Percentiles rank a stretch among this genome's conserved stretches.
Conservation (phyloP, 305 asterid species). For the Fraxinus albicans region DNA sequence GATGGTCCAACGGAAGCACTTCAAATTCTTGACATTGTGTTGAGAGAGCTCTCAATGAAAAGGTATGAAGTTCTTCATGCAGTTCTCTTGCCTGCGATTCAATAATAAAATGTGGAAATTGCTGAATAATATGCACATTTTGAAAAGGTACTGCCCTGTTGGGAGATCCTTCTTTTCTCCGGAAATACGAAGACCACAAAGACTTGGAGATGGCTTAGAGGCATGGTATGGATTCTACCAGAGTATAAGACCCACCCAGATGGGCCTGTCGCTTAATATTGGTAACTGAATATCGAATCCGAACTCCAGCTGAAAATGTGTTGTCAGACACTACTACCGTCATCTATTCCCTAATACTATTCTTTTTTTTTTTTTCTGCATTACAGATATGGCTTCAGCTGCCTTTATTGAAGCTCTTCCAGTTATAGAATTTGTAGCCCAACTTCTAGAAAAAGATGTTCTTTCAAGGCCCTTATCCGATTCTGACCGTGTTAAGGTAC, state of each 20-base stretch:
- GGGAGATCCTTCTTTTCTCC: constrained; percentile 97
- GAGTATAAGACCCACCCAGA: constrained; percentile 96
- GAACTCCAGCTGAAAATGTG: background rate
- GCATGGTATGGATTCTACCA: constrained; percentile 99
- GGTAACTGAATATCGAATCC: constrained; percentile 40
- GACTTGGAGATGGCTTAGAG: constrained; percentile 95
- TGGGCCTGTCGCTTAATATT: constrained; percentile 96
- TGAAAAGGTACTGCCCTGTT: constrained; percentile 75
- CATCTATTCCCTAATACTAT: constrained; percentile 1
- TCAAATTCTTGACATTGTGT: constrained; percentile 90
- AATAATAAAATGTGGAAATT: background rate
- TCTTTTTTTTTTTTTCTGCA: constrained; percentile 13
- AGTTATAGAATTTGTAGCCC: constrained; percentile 87
- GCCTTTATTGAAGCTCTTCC: constrained; percentile 98
- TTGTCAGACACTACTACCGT: background rate
- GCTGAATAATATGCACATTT: constrained; percentile 4
- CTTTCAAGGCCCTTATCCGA: constrained; percentile 85
- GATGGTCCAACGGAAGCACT: constrained; percentile 96
- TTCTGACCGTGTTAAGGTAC: constrained; percentile 87
- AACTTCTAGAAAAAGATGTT: constrained; percentile 84
- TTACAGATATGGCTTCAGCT: constrained; percentile 94
- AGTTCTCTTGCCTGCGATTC: background rate
- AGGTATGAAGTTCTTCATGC: constrained; percentile 41
- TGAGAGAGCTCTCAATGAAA: constrained; percentile 80
- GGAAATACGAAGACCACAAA: constrained; percentile 75